Evolutionary conservation across 306 rosid genomes (phyloP).

Genomic region (Vigna mungo): DNA sequence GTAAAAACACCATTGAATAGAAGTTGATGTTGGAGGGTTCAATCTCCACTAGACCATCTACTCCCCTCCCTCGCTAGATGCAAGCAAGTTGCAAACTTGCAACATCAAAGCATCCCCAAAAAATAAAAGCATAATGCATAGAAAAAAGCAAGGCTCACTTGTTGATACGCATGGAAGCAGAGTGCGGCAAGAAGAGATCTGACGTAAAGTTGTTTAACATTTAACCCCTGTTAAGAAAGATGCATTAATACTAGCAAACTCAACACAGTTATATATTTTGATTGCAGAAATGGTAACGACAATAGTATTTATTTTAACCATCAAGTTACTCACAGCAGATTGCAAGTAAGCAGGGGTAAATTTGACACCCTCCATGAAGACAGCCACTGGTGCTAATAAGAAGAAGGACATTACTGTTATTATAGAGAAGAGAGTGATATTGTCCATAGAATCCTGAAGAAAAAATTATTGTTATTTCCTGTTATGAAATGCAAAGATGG

Average conservation of each 20-base stretch:
- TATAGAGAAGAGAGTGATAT: constrained; percentile 92
- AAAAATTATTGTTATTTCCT: constrained; percentile 42
- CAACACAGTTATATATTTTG: constrained; percentile 8
- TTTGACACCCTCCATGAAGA: constrained; percentile 90
- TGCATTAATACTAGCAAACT: constrained; percentile 24
- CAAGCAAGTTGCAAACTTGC: constrained; percentile 33
- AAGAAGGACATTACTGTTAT: constrained; percentile 94
- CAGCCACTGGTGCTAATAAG: constrained; percentile 77
- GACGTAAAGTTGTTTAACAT: constrained; percentile 67
- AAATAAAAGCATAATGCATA: constrained; percentile 2
- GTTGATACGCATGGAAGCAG: constrained; percentile 98
- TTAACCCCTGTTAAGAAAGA: constrained; percentile 72
- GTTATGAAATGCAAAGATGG: neutral
- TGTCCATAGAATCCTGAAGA: constrained; percentile 90
- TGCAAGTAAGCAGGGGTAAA: constrained; percentile 80
- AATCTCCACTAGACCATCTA: neutral
- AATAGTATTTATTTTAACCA: constrained; percentile 31
- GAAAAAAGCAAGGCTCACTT: constrained; percentile 61
- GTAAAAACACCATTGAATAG: neutral
- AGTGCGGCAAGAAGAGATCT: constrained; percentile 96
- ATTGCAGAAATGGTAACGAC: constrained; percentile 16
- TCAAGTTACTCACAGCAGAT: constrained; percentile 76
- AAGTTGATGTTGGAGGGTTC: constrained; percentile 2
- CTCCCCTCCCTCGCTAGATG: neutral
- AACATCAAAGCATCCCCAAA: constrained; percentile 25